Evolutionary conservation across 139 green algal genomes (phyloP), one percentile per base, ranked within the genome.

Genomic region (Coelastrella sp.): DNA sequence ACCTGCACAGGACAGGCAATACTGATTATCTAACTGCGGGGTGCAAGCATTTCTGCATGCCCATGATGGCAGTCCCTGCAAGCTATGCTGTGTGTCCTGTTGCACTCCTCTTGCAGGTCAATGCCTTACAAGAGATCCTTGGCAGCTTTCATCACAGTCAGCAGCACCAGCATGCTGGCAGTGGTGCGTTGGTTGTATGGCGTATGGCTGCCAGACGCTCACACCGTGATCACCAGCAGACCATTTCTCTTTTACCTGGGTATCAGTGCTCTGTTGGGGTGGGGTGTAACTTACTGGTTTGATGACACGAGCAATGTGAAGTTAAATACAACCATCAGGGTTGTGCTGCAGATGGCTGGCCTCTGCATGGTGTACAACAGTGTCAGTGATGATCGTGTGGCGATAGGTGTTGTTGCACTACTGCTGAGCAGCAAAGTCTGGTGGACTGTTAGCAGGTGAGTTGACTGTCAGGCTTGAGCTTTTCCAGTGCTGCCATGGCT

Each of bases 261-360:
- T 27, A 27, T 88, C 0, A 89, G 83, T 11, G 90, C 71, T 3
- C 72, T 94, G 34, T 11, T 83, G 5, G 92, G 92, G 4, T 53
- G 91, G 71, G 92, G 81, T 7, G 34, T 94, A 13, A 95, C 92
- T 4, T 95, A 95, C 74, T 95, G 92, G 63, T 90, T 92, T 45
- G 93, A 95, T 68, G 74, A 91, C 85, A 51, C 83, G 25, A 30
- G 17, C 37, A 93, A 92, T 74, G 17, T 79, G 9, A 94, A 92
- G 85, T 72, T 92, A 37, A 91, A 91, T 64, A 95, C 68, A 53
- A 94, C 92, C 32, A 78, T 95, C 41, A 72, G 84, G 27, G 74
- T 86, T 21, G 88, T 85, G 19, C 90, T 95, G 79, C 88, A 91
- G 83, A 74, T 95, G 57, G 8, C 75, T 40, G 92, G 90, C 2